Percentiles rank a stretch among this genome's conserved stretches.
Conservation (phyloP, 768 basidiomycete species). For the Amanita jacksonii region DNA sequence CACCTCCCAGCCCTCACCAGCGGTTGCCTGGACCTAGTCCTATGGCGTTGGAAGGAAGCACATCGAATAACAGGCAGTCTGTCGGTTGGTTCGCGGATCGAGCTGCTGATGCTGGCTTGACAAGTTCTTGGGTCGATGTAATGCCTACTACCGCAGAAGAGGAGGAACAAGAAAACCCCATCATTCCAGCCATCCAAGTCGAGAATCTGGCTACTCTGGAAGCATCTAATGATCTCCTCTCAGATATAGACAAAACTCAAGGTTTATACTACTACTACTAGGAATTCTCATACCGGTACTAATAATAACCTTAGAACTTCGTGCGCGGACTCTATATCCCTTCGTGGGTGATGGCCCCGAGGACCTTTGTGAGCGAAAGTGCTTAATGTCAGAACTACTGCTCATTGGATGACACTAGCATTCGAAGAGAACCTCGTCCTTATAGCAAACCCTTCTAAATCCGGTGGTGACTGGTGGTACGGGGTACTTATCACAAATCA, state of each 20-base stretch:
- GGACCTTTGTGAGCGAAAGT: constrained; percentile 77
- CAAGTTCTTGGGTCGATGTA: constrained; percentile 21
- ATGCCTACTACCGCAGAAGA: constrained; percentile 52
- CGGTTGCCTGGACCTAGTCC: constrained; percentile 21
- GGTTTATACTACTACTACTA: constrained; percentile 31
- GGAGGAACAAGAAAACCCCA: constrained; percentile 41
- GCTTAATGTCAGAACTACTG: background rate
- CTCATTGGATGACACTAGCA: constrained; percentile 30
- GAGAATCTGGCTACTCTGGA: constrained; percentile 28
- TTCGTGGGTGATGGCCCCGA: constrained; percentile 83
- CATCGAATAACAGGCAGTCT: constrained; percentile 53
- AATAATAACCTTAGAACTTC: constrained; percentile 42
- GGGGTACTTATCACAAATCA: constrained; percentile 59
- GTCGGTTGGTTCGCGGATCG: constrained; percentile 90
- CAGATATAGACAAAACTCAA: constrained; percentile 59
- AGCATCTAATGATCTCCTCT: constrained; percentile 40
- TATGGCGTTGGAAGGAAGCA: constrained; percentile 17
- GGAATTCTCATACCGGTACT: background rate
- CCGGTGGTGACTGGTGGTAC: constrained; percentile 89
- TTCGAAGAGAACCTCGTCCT: constrained; percentile 78
- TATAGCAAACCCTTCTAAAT: constrained; percentile 76
- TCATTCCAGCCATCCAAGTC: constrained; percentile 50
- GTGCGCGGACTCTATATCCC: constrained; percentile 72
- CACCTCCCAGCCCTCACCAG: constrained; percentile 28
- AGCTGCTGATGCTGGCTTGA: constrained; percentile 55